Base-by-base conservation (phyloP, 495 filamentous ascomycete genomes). In the Hypoxylon perforatum region DNA sequence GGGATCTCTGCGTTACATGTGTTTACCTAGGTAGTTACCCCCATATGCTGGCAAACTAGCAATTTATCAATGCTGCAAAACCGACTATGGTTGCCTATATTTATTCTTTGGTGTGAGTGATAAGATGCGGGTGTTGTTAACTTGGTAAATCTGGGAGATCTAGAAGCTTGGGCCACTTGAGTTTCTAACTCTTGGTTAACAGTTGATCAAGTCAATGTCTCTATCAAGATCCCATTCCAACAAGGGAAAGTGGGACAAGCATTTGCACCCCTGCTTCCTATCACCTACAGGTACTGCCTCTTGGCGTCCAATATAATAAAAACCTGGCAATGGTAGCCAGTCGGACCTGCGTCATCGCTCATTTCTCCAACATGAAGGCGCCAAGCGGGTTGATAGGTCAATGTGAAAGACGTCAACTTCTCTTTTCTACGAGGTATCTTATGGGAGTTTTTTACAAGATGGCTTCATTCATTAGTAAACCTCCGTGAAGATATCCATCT, bases 341-440 rank as follows among this genome's bases (percentile, higher is more conserved):
- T 47, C 44, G 54, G 18, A 69, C 60, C 65, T 69, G 60, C 65
- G 65, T 69, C 65, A 69, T 69, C 59, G 60, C 45, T 56, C 59
- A 56, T 69, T 60, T 60, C 55, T 50, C 46, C 36, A 49, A 60
- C 56, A 7, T 49, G 25, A 25, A 51, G 18, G 56, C 38, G 57
- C 57, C 46, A 61, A 66, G 11, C 50, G 21, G n/a, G 28, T 58
- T n/a, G 14, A 53, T 19, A 30, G 46, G 9, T 38, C 51, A 52
- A 57, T 42, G 12, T 44, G 22, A 6, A 46, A 5, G 47, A 2
- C n/a, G 1, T 38, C 25, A 17, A 21, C 21, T 33, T 41, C 21
- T 36, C 30, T 33, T 33, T 1, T 41, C 38, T 38, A 6, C 50
- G 17, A 21, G n/a, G 6, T 0, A 52, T 39, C 10, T 3, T 7